A percentile compares a stretch with the other conserved stretches of the same genome.
Conservation (phyloP, 2,329 filamentous ascomycete genomes). For the Phaeoacremonium minimum region DNA sequence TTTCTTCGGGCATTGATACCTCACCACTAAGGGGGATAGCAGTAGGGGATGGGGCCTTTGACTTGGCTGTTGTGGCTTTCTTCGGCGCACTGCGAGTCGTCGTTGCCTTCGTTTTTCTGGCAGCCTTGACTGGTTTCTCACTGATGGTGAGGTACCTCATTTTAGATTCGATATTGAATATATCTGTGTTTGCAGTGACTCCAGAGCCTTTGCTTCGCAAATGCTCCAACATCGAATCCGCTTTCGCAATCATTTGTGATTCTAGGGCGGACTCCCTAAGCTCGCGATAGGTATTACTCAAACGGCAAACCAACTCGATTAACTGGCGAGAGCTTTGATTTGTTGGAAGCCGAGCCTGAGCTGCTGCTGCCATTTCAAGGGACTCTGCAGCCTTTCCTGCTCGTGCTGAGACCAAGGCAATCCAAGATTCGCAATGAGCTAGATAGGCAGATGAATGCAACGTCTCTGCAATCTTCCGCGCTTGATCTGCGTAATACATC, state of each 20-base stretch:
- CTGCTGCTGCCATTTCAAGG: constrained; percentile 47
- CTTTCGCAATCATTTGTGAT: constrained; percentile 37
- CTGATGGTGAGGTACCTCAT: constrained; percentile 28
- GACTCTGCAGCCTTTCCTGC: constrained; percentile 58
- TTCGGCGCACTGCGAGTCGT: constrained; percentile 11
- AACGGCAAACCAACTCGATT: constrained; percentile 46
- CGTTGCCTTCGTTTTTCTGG: constrained; percentile 18
- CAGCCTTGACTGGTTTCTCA: constrained; percentile 19
- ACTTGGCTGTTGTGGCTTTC: constrained; percentile 14
- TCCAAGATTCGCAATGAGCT: constrained; percentile 50
- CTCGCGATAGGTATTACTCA: constrained; percentile 52
- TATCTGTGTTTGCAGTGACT: neutral
- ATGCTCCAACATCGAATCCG: constrained; percentile 40
- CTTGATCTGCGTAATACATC: constrained; percentile 81
- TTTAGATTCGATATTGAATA: constrained; percentile 25
- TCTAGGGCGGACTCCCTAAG: constrained; percentile 40
- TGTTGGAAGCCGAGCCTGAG: constrained; percentile 44
- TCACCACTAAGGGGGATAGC: constrained; percentile 3
- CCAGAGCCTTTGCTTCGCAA: constrained; percentile 16
- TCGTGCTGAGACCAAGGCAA: constrained; percentile 49
- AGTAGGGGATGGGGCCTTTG: constrained; percentile 13
- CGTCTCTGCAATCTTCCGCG: constrained; percentile 69
- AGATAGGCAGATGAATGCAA: constrained; percentile 57
- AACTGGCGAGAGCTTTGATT: constrained; percentile 38
- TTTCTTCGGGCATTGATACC: constrained; percentile 17